A percentile compares a stretch with the other conserved stretches of the same genome.
Conservation (phyloP, 2,329 filamentous ascomycete genomes). For the Trichoderma sp. region DNA sequence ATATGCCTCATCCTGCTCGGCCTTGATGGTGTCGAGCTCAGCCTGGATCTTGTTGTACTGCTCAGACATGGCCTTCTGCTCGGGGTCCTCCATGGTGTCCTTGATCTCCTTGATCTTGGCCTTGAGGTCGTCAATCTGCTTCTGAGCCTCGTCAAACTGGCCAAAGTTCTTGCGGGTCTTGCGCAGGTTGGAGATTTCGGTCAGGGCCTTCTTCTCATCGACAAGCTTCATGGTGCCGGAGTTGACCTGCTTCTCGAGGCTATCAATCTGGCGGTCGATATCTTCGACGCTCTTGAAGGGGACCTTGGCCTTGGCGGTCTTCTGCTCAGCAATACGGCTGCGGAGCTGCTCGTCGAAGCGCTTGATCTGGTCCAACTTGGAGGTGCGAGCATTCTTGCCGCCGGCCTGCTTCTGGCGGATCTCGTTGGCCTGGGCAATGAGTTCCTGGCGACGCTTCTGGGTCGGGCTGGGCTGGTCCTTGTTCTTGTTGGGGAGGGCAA, state of each 20-base stretch:
- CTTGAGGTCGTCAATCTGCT: conserved; percentile 85
- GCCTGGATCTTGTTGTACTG: conserved; percentile 83
- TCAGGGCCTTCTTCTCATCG: conserved; percentile 92
- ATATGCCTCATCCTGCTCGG: conserved; percentile 87
- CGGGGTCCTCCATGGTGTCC: conserved; percentile 88
- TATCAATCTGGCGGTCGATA: conserved; percentile 78
- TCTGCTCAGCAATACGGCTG: conserved; percentile 82
- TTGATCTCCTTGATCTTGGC: conserved; percentile 86
- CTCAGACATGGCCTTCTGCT: conserved; percentile 84
- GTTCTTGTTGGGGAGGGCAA: conserved; percentile 72
- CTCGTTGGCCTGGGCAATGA: conserved; percentile 77
- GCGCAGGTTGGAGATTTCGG: conserved; percentile 79
- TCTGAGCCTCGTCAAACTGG: conserved; percentile 81
- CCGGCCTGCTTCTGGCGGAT: conserved; percentile 87
- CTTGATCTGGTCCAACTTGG: conserved; percentile 88
- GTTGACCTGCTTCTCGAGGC: conserved; percentile 84
- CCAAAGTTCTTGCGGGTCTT: conserved; percentile 92
- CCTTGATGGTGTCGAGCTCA: conserved; percentile 88
- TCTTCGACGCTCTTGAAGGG: conserved; percentile 88
- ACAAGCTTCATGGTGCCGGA: conserved; percentile 91
- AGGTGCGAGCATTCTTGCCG: conserved; percentile 79
- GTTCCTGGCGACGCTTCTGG: conserved; percentile 82
- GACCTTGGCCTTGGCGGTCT: conserved; percentile 78
- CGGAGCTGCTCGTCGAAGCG: conserved; percentile 87
- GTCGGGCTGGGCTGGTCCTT: conserved; percentile 80